Base-by-base conservation (phyloP, 441 rosid genomes). In the Jatropha podagrica region DNA sequence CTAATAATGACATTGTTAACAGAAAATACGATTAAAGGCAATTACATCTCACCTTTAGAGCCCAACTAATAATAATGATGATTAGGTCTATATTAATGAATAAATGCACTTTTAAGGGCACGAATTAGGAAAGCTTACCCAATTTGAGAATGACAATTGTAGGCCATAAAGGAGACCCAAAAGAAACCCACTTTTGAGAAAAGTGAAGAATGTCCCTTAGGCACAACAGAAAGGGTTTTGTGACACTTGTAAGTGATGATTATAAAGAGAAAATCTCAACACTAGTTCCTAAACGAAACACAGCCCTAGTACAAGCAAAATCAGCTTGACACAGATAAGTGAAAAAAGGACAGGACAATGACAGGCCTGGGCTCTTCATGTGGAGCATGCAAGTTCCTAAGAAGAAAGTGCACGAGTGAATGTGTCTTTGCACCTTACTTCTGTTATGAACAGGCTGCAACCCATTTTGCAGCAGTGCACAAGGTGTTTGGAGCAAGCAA, bases 401-500 rank as follows among this genome's bases (percentile, higher is more conserved):
- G 99, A 84, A 93, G 99, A 78, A 95, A 86, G 58, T 95, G 99
- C 84, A 87, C 86, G 27, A 83, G 59, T 32, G 98, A 88, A 26
- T 95, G 99, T 56, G 91, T 91, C n/a, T 93, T 95, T 60, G 92
- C 98, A 20, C 99, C 98, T 69, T 90, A 95, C 85, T 95, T 95
- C 83, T 82, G 90, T 76, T 93, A 95, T 48, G 94, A 93, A 37
- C 90, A 93, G 71, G 99, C 95, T 46, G 85, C 97, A 0, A 81
- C 83, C 42, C 97, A 95, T 79, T 95, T 95, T 42, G 88, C 91
- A 2, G 99, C 98, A 0, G 99, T 93, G 78, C 99, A 95, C 84
- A 93, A 89, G 80, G 95, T 93, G 79, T 93, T 95, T 38, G 99
- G 98, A 2, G 96, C 99, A 37, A 95, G 99, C 82, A 95, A 95